Evolutionary conservation across 176 grass and related monocot genomes (phyloP), one percentile per base, ranked within the genome.

Genomic region (Zoysia pacifica): DNA sequence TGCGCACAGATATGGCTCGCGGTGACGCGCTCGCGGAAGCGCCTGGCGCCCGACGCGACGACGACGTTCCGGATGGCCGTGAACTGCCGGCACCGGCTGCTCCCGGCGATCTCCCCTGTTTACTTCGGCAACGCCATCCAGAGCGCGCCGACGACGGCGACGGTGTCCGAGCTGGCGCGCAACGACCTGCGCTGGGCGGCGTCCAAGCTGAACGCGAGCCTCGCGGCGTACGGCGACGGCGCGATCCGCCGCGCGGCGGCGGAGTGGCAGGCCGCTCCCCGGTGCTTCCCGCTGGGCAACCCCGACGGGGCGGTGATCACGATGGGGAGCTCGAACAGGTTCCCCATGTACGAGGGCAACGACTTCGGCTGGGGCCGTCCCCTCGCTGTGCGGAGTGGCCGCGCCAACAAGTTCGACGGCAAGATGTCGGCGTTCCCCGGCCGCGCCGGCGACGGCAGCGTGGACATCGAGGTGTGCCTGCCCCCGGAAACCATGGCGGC

Each of bases 111-210:
- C 39, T 86, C 90, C 16, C 28, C 88, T 4, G 50, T 38, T 64
- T 99, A 99, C 86, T 95, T 99, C 80, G 96, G 96, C 73, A 99
- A 99, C 85, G 96, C 96, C 40, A 99, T 99, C 87, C 96, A 99
- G 81, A 99, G 96, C 88, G 82, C 87, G 48, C 72, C 77, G 28
- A 99, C 96, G 20, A 72, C 62, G 61, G 86, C 93, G 14, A 86
- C 82, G 6, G 96, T 99, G 79, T 77, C 65, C 7, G 96, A 99
- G 63, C 88, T 99, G 49, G 80, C 67, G 13, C 50, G 72, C 12
- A 83, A 78, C 65, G 93, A 93, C 71, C 86, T 99, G 7, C 41
- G 60, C 14, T 95, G 86, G 86, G 90, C 91, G 53, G 92, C 96
- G 14, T 70, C 15, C 0, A 86, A 75, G 64, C 89, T 99, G 67